Evolutionary conservation across 495 filamentous ascomycete species (phyloP), one percentile per base, ranked within the genome.

Genomic region (Barbatosphaeria neglecta): DNA sequence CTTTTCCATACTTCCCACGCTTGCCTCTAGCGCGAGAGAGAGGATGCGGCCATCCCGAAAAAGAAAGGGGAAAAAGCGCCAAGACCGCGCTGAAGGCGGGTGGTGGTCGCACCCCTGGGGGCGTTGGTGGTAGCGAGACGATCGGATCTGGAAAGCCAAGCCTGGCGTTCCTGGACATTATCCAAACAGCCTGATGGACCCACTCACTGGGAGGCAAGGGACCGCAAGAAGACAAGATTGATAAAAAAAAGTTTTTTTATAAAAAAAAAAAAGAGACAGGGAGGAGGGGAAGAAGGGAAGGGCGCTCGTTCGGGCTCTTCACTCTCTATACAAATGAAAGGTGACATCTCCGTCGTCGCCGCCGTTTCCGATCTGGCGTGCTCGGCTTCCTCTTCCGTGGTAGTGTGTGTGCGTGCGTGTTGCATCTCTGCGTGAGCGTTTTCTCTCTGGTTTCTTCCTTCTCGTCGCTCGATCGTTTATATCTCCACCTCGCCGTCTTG

Each of bases 111-210:
- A 41, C 38, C 22, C 13, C 22, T 8, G 38, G 18, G 11, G 13
- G 18, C 38, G 2, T 41, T 41, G 13, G 19, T 15, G 39, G 39
- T 41, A 41, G 39, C 39, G 39, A 41, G 39, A 10, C 20, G 39
- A 41, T 41, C 39, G 22, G 39, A 41, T 41, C 39, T 41, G 20
- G 38, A 23, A 35, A 41, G 39, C 39, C 39, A 41, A 41, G 39
- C 23, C 15, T 22, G 39, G 39, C 39, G 19, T 22, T 23, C 18
- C 39, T 41, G 20, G 39, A 41, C 6, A 41, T 41, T 41, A 41
- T 11, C 39, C 39, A 41, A 13, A 41, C 39, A 41, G 39, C 39
- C 39, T 41, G 39, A 41, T 41, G 39, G 15, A 23, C 22, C 39
- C 39, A 41, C 19, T n/a, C 31, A 31, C 9, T 31, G 27, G 27